phyloP scores from a whole-genome alignment of 345 rosid genomes.

The Nasturtium officinale region DNA sequence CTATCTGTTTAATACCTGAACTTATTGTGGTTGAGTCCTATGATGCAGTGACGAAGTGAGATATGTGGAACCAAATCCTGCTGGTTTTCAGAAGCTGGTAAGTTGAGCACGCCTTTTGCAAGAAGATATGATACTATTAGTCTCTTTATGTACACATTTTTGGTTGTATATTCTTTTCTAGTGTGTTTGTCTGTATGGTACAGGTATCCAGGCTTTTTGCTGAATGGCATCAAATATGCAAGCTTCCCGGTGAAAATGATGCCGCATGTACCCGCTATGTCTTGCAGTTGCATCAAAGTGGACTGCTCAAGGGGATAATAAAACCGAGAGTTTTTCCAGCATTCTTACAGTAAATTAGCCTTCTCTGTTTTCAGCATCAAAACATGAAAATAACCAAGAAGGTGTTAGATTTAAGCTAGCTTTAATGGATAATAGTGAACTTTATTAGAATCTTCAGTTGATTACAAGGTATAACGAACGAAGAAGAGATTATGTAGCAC shows the following conservation, averaged over 20 bases:
- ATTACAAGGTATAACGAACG: no score
- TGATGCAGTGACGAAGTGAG: not conserved
- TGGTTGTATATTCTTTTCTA: not conserved
- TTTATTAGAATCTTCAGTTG: no score
- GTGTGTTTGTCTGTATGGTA: constrained; percentile 14
- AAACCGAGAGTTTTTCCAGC: constrained; percentile 71
- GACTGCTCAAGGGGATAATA: constrained; percentile 71
- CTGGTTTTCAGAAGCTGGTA: not conserved
- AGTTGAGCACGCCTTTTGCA: not conserved
- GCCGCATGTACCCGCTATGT: constrained; percentile 53
- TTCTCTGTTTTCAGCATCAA: not conserved
- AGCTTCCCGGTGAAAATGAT: constrained; percentile 36
- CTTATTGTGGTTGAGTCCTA: not conserved
- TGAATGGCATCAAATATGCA: not conserved
- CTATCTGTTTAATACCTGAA: constrained; percentile 75
- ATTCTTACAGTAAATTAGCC: constrained; percentile 5
- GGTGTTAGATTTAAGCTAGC: no score
- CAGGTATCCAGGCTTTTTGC: constrained; percentile 1
- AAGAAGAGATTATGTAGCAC: no score
- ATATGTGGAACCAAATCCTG: not conserved
- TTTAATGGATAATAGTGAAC: no score
- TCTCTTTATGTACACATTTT: not conserved
- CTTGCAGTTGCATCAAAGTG: constrained; percentile 67
- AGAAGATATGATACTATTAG: constrained; percentile 4
- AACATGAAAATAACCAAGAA: not conserved